Conservation (phyloP, 108 stramenopile genomes). For the Skeletonema grethae region DNA sequence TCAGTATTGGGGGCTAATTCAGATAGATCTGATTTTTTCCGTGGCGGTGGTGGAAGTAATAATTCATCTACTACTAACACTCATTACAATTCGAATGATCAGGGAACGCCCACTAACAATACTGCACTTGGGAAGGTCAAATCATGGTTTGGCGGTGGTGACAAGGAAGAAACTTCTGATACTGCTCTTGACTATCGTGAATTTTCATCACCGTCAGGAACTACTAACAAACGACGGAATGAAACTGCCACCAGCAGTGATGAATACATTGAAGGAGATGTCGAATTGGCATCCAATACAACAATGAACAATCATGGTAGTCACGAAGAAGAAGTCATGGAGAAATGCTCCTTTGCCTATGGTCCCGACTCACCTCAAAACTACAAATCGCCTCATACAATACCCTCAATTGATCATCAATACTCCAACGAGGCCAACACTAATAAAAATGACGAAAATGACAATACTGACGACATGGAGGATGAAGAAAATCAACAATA, state of each 20-base stretch:
- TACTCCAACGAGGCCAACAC: neutral
- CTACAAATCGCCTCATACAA: constrained; percentile 3
- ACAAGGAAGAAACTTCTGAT: neutral
- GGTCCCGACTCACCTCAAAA: constrained; percentile 5
- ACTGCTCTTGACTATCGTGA: constrained; percentile 1
- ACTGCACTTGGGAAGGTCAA: neutral
- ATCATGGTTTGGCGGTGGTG: neutral
- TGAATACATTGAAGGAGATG: constrained; percentile 3
- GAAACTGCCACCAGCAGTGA: neutral
- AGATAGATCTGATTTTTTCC: constrained; percentile 13
- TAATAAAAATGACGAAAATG: neutral
- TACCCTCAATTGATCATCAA: constrained; percentile 1
- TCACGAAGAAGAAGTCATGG: constrained; percentile 22
- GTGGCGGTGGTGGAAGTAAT: neutral
- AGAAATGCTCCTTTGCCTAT: constrained; percentile 31
- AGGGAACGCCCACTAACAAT: neutral
- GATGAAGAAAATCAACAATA: constrained; percentile 15
- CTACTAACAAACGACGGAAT: neutral
- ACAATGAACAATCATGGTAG: neutral
- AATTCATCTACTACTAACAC: neutral
- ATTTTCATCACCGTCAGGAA: neutral
- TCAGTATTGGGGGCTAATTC: constrained; percentile 14
- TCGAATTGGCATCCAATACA: neutral
- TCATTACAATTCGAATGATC: neutral
- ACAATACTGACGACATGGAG: neutral